These are phyloP conservation scores for Trichosporon asahii DNA, from an alignment of 1,284 basidiomycete species.

Conservation along the genomic window DNA sequence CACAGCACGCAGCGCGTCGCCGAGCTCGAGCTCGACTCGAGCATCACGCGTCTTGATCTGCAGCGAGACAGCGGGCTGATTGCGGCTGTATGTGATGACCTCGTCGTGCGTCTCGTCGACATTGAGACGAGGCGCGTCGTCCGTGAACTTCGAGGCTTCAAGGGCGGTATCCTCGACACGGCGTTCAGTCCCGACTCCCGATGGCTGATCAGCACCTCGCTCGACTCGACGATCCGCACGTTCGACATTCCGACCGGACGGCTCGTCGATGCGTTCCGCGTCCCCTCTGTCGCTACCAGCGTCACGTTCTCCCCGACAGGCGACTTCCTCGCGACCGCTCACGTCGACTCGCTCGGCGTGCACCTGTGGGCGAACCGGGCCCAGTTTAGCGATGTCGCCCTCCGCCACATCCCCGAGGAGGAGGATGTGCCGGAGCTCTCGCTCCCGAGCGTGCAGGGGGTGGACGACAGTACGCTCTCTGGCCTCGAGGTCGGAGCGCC, in stretches of 20 bases:
- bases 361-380: conserved; percentile 97
- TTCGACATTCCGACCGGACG: conserved; percentile 92
- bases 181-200: conserved; percentile 89
- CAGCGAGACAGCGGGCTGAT: conserved; percentile 86
- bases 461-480: conserved; percentile 67
- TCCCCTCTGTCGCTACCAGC: conserved; percentile 83
- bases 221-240: conserved; percentile 89
- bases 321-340: conserved; percentile 92
- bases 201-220: conserved; percentile 83
- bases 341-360: conserved; percentile 89
- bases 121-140: conserved; percentile 85
- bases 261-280: conserved; percentile 87
- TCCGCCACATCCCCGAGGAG: conserved; percentile 69
- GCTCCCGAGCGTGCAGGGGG: conserved; percentile 79
- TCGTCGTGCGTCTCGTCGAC: conserved; percentile 78
- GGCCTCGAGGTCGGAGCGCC: conserved; percentile 62
- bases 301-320: conserved; percentile 89
- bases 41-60: conserved; percentile 67
- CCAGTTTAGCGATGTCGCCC: conserved; percentile 81
- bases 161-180: conserved; percentile 75
- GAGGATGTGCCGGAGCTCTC: conserved; percentile 66
- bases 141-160: conserved; percentile 77
- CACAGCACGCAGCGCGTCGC: conserved; percentile 71
- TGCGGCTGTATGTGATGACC: conserved; percentile 79
- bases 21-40: conserved; percentile 65